Percentiles rank a stretch among this genome's conserved stretches.
Conservation (phyloP, 306 rosid species). For the Prunus mume region DNA sequence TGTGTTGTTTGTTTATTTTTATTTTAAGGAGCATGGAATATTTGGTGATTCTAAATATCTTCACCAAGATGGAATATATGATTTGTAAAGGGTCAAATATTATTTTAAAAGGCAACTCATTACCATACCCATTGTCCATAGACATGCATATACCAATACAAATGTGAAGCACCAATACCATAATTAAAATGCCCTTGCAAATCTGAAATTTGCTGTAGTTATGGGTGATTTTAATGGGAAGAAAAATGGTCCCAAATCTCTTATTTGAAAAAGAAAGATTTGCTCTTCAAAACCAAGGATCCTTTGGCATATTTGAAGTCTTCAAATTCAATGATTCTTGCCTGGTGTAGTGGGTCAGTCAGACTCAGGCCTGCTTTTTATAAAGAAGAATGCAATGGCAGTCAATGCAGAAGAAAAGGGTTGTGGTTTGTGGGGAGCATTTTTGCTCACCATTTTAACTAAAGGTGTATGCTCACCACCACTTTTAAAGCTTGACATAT, state of each 20-base stretch:
- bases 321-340: conserved; percentile 38
- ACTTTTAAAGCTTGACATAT: no score
- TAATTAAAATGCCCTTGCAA: neutral
- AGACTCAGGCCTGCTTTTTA: conserved; percentile 10
- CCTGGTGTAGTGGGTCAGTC: conserved; percentile 34
- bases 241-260: neutral
- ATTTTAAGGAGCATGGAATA: neutral
- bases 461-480: no score
- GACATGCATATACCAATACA: neutral
- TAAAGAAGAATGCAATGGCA: conserved; percentile 6
- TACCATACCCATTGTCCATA: neutral
- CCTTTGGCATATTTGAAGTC: conserved; percentile 17
- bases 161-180: conserved; percentile 1
- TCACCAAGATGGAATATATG: neutral
- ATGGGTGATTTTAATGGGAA: conserved; percentile 21
- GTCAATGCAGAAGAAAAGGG: neutral
- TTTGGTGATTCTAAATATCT: neutral
- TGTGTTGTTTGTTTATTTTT: no score
- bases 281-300: conserved; percentile 5
- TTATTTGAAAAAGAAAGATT: neutral
- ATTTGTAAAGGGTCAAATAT: neutral
- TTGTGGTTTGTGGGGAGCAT: neutral
- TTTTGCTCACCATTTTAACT: no score
- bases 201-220: neutral
- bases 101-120: neutral